Evolutionary conservation across 2,329 filamentous ascomycete genomes (phyloP), one percentile per base, ranked within the genome.

Genomic region (Claviceps citrina): DNA sequence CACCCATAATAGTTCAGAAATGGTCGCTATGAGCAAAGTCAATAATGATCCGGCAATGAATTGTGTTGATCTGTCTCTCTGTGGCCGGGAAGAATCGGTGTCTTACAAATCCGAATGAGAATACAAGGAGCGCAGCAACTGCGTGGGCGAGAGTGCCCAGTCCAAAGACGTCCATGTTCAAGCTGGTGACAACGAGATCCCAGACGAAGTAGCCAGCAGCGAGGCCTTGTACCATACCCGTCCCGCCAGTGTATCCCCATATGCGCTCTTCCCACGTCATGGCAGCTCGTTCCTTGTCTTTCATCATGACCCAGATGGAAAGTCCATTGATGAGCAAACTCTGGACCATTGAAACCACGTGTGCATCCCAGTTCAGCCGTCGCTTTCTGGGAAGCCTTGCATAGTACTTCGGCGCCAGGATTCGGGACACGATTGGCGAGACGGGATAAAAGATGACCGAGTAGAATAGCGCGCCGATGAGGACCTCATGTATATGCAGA

Each of bases 191-290:
- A 47, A 77, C 62, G 38, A 91, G 59, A 54, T 93, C 84, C 82
- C 83, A 93, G 38, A 89, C 59, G 54, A 93, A 93, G 57, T 93
- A 93, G 8, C 84, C 84, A 18, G 76, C 69, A 1, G 82, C 84
- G 49, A 87, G 69, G 8, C 77, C 79, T 59, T 86, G 81, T 40
- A 87, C 72, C 65, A 89, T 70, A 32, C 78, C 83, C 25, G 68
- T 67, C 13, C 70, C 72, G 24, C 81, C 80, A 7, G 77, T 82
- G 54, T 93, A 91, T 24, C 81, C 84, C 73, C 79, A 87, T 19
- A 91, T 65, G 24, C 80, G 71, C 54, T 78, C 75, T 51, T 77
- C 66, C 64, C 71, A 75, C 51, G 73, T 64, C 74, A 84, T 83
- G 35, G 62, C 62, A 49, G 60, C 65, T 44, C 83, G 70, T 57